Base-by-base conservation (phyloP, 2,329 filamentous ascomycete species). In the Penicillium carneum region DNA sequence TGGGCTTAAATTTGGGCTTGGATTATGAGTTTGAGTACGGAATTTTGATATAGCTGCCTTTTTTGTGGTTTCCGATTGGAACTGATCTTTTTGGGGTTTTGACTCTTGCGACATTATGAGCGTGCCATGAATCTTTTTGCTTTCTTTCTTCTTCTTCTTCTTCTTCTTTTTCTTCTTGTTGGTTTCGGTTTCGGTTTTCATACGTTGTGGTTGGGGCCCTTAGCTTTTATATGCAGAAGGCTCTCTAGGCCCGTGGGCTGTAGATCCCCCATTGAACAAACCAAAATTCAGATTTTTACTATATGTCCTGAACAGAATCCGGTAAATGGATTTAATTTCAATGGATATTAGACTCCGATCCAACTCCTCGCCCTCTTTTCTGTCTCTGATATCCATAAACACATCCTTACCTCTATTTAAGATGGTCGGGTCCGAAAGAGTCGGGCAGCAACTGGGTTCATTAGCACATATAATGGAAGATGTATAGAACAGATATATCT, bases 341-440 rank as follows among this genome's bases (percentile, higher is more conserved):
- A 33, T 34, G 4, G 26, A 46, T 29, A 10, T 49, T 14, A 53
- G 14, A 41, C 12, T 31, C 36, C 34, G 31, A 42, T 52, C n/a
- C 23, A 39, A 20, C 12, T 11, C 36, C 9, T 33, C 18, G 16
- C 14, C 12, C 31, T 7, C 33, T 5, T 20, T 16, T 12, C n/a
- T 33, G 16, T 33, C n/a, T 12, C 29, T 16, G 7, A 23, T 46
- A 5, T 9, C 18, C 18, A 34, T 14, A 34, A n/a, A 16, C 31
- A 36, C 34, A 38, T 38, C 16, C 34, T 6, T 39, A 9, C 29
- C 16, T 20, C 23, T 56, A 56, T 56, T 48, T 42, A 16, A 90
- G 79, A 51, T 84, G 80, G 39, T 87, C 84, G 0, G 88, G 88
- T 0, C 88, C 88, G 76, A 90, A 91, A 0, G 88, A 90, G 69